Percentiles rank a stretch among this genome's conserved stretches.
These are phyloP conservation scores for Acanthamoeba polyphaga DNA, from an alignment of 208 protist species.

Conservation along the genomic window DNA sequence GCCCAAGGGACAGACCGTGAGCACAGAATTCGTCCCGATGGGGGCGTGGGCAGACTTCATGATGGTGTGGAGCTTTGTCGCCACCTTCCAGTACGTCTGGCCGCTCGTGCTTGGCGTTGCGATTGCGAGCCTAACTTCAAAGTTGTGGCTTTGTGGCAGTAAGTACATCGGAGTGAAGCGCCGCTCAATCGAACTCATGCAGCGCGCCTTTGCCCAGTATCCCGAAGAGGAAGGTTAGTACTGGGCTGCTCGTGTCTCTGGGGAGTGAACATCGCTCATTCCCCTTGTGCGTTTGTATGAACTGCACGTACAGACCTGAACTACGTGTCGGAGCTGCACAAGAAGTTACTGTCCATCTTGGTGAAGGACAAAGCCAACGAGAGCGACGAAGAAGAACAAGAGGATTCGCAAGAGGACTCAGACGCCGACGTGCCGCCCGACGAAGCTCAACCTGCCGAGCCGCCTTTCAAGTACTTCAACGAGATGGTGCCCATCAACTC, in stretches of 20 bases:
- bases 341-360: background rate
- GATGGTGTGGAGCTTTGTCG: conserved; percentile 12
- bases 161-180: background rate
- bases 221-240: background rate
- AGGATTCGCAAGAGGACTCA: background rate
- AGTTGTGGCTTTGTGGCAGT: background rate
- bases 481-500: background rate
- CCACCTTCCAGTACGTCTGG: background rate
- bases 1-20: background rate
- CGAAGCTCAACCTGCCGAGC: background rate
- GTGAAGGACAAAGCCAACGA: background rate
- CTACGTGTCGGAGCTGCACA: background rate
- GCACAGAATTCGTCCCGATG: background rate
- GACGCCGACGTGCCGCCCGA: background rate
- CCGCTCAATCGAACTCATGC: background rate
- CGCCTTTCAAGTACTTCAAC: background rate
- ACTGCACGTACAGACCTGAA: background rate
- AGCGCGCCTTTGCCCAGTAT: background rate
- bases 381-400: background rate
- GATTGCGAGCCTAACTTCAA: no score
- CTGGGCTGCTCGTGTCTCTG: no score
- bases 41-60: background rate
- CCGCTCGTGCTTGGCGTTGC: background rate
- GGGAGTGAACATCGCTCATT: no score
- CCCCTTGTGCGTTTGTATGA: no score